Evolutionary conservation across 2,329 filamentous ascomycete species (phyloP), one percentile per base, ranked within the genome.

Genomic region (Phaeosphaeria sp.): DNA sequence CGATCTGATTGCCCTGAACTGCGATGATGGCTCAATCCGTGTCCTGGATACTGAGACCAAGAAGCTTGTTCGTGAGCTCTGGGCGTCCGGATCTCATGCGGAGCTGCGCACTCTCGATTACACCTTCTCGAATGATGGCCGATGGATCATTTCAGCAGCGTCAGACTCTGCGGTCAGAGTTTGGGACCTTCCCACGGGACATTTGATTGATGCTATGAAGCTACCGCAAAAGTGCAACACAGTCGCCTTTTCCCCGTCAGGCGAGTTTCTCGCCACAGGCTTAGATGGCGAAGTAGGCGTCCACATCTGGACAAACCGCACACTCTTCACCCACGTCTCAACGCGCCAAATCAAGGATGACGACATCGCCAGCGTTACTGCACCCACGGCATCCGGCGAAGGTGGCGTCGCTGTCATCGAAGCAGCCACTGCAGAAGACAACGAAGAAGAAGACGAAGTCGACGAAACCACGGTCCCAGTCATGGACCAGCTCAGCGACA

Each of bases 291-390:
- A 89, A 62, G 86, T 97, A 1, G 95, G 95, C 13, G 89, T 99
- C n/a, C 89, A 92, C 66, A 87, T 99, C 48, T 99, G 95, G 94
- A 97, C 92, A 21, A 99, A 99, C 78, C 91, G 91, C 71, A 90
- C 91, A 0, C 82, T 98, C 1, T 99, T 97, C 82, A 91, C 89
- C 55, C 93, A 97, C 67, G 88, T 97, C 0, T 89, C 93, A 0
- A 96, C 93, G 1, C 85, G 90, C 20, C 91, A 95, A 67, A 91
- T 99, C 57, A 89, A 90, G 3, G 92, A 96, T 63, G 84, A 87
- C 53, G 88, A 92, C 47, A 87, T 96, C 44, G 82, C 82, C 7
- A 80, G 87, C 13, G 84, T 92, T 18, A 79, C 83, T 5, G 85
- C 84, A 2, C 93, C 93, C 0, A 93, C 91, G 0, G 87, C 87